Conservation (phyloP, 2,329 filamentous ascomycete genomes). For the Fusarium buharicum region DNA sequence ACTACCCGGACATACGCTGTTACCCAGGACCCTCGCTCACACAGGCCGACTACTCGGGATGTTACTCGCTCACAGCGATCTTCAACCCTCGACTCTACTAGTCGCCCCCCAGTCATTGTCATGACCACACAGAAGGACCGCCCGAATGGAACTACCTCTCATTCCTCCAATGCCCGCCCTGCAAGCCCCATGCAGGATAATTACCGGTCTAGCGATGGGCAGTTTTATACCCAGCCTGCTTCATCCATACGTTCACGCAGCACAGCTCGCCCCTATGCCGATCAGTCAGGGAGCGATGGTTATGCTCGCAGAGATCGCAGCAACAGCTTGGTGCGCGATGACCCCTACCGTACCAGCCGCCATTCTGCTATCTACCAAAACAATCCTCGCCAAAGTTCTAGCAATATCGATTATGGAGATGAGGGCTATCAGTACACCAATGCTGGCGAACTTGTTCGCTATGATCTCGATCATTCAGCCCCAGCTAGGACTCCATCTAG, state of each 20-base stretch:
- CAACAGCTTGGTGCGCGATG: conserved; percentile 56
- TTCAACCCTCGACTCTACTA: conserved; percentile 62
- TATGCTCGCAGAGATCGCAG: conserved; percentile 62
- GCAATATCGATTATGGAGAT: conserved; percentile 64
- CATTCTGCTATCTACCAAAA: conserved; percentile 59
- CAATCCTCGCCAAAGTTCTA: conserved; percentile 56
- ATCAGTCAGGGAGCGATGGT: conserved; percentile 63
- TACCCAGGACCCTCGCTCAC: conserved; percentile 61
- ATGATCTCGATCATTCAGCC: conserved; percentile 66
- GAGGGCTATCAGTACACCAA: conserved; percentile 73
- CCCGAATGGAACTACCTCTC: conserved; percentile 54
- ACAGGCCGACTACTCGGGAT: conserved; percentile 61
- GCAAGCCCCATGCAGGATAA: conserved; percentile 63
- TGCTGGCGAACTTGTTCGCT: conserved; percentile 68
- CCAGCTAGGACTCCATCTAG: conserved; percentile 53
- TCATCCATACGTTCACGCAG: conserved; percentile 65
- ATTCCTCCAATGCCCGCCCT: conserved; percentile 50
- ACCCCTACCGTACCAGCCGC: conserved; percentile 60
- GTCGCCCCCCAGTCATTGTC: conserved; percentile 65
- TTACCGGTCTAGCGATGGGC: conserved; percentile 62
- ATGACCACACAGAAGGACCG: conserved; percentile 62
- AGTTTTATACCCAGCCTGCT: conserved; percentile 67
- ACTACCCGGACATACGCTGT: conserved; percentile 68
- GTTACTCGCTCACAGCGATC: conserved; percentile 59
- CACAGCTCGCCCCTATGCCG: conserved; percentile 59